Evolutionary conservation across 2,329 filamentous ascomycete species (phyloP).

Genomic region (Colletotrichum zoysiae): DNA sequence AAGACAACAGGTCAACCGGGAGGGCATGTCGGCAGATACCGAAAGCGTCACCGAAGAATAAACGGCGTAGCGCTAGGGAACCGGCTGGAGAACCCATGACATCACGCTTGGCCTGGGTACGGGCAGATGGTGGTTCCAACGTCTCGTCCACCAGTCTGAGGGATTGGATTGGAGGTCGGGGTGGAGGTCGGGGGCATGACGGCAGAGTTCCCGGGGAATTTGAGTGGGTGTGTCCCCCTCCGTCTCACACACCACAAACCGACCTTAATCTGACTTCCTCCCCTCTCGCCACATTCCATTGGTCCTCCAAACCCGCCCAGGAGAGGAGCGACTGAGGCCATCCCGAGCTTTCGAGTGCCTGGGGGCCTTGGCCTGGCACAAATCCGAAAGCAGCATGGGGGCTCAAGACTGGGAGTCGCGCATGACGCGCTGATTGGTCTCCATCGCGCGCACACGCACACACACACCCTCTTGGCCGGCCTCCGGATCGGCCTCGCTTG

Average conservation of each 20-base stretch:
- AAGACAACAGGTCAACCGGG: background rate
- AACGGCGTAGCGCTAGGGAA: conserved; percentile 9
- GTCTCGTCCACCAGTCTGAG: background rate
- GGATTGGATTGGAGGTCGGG: background rate
- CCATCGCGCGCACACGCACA: background rate
- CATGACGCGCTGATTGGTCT: conserved; percentile 4
- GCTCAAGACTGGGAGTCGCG: background rate
- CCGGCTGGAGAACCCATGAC: conserved; percentile 26
- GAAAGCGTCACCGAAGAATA: conserved; percentile 4
- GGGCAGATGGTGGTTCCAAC: background rate
- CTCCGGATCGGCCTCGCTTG: conserved; percentile 10
- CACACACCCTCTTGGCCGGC: background rate
- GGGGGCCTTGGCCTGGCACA: background rate
- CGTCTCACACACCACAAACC: conserved; percentile 1
- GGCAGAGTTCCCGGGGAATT: background rate
- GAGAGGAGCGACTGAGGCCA: conserved; percentile 19
- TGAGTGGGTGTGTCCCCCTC: background rate
- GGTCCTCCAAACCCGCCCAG: background rate
- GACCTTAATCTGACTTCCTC: conserved; percentile 31
- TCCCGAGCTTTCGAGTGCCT: background rate
- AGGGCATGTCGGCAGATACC: conserved; percentile 20
- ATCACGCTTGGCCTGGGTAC: conserved; percentile 11
- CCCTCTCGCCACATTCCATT: background rate
- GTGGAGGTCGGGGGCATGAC: background rate
- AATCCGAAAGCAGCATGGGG: background rate